Conservation (phyloP, 345 rosid genomes). For the Hibiscus syriacus region DNA sequence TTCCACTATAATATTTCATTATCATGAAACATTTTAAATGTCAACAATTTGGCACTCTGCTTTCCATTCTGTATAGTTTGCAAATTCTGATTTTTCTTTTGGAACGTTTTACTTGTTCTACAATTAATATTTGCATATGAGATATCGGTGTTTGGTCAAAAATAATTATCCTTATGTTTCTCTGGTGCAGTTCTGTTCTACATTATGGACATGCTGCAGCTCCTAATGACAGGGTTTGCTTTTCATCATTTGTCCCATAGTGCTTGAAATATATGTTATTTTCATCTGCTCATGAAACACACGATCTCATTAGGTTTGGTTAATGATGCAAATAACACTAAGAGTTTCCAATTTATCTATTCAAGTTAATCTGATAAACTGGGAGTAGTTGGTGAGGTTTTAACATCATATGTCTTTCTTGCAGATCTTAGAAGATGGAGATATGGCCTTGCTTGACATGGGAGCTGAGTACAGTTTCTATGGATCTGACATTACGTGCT, state of each 20-base stretch:
- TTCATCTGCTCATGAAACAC: neutral
- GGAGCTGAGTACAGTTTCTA: slow-evolving; percentile 89
- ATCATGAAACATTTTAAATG: neutral
- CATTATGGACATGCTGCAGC: slow-evolving; percentile 99
- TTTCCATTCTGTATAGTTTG: neutral
- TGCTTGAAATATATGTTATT: neutral
- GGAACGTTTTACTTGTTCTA: neutral
- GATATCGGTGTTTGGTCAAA: neutral
- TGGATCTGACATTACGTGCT: slow-evolving; percentile 93
- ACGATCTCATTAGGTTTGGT: neutral
- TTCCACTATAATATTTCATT: neutral
- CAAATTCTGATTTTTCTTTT: neutral
- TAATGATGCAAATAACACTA: neutral
- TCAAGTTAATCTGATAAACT: neutral
- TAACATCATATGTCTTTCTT: slow-evolving; percentile 10
- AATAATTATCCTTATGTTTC: slow-evolving; percentile 8
- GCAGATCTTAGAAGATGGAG: slow-evolving; percentile 82
- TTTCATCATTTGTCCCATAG: slow-evolving; percentile 3
- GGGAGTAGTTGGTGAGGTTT: slow-evolving; percentile 3
- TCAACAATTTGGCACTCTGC: neutral
- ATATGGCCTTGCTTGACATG: slow-evolving; percentile 93
- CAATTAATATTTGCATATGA: neutral
- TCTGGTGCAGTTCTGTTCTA: slow-evolving; percentile 67
- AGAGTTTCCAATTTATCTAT: neutral
- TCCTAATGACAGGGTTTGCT: slow-evolving; percentile 82